Base-by-base conservation (phyloP, 1,139 yeast genomes). In the Hemisphaericaspora subhashii region DNA sequence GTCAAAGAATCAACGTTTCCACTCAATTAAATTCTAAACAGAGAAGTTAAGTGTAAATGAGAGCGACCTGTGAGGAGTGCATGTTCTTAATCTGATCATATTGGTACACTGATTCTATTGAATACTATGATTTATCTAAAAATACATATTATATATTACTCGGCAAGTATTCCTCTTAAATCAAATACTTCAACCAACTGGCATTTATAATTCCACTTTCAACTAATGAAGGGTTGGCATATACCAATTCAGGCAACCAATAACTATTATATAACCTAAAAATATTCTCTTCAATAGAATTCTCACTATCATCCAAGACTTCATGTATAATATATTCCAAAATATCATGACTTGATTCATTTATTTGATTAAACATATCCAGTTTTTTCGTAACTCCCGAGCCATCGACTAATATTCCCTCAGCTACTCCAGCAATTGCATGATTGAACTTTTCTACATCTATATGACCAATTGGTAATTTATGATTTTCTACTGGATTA, bases 211-310 rank as follows among this genome's bases (percentile, higher is more conserved):
- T 53, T 4, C 65, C 68, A 23, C 53, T 53, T 38, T 67, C 73
- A 24, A 72, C 52, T 35, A 72, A 58, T 12, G 66, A 57, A 2
- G 77, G 77, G 42, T 72, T 72, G 35, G 71, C 60, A 42, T 65
- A 70, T 10, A 71, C 60, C 43, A 68, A 50, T 15, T 65, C 72
- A 12, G 72, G 70, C 34, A 72, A 53, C 77, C 77, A 72, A 42
- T 57, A 55, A 36, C 57, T 55, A 45, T 71, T 72, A 52, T 68
- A 64, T 39, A 68, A 54, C 31, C 68, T 54, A 52, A 71, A 71
- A n/a, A 64, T 50, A 38, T 54, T 53, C 24, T 59, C 57, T 33
- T 56, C 54, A 4, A 36, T 35, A 2, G 55, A 46, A 35, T 59
- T 58, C 14, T 55, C 56, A n/a, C 42, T 43, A 20, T 53, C 43